Base-by-base conservation (phyloP, 1,139 yeast species). In the Meyerozyma smithsonii region DNA sequence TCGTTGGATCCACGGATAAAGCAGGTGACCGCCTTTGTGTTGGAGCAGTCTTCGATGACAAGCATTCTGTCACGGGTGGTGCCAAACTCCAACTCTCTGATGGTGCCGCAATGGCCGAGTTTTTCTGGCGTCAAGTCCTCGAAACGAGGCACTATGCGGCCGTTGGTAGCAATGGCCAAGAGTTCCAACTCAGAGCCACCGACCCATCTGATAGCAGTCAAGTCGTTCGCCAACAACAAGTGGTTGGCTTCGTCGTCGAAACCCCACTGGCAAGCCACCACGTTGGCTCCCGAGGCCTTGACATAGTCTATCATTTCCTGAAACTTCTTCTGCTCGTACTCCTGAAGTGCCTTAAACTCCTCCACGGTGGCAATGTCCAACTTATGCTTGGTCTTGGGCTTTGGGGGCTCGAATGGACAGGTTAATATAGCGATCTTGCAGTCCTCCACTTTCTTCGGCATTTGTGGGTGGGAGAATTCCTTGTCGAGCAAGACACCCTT, bases 251-350 rank as follows among this genome's bases (percentile, higher is more conserved):
- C 98, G 62, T 94, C 99, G 61, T 94, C 98, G 58, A 94, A 94
- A 11, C 99, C 99, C 98, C 98, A 92, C 69, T 92, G 99, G 68
- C 98, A 92, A 32, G 95, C 94, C 42, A 92, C 98, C 39, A 90
- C 79, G 60, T 90, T 92, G 26, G 99, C 98, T 26, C 98, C 98
- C 0, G 96, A 75, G 17, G 75, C 78, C 65, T 94, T 90, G 41
- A 92, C 95, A 46, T 74, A 69, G 46, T 83, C 77, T 46, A 92
- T 89, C 98, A 94, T 92, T 60, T 87, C 89, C 59, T 74, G 79
- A 59, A 92, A 94, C 62, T 88, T 90, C 48, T 82, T 81, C 51
- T 84, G 94, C 70, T 92, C 99, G 60, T 92, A 92, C 39, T 79
- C 79, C 67, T 94, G 98, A 57, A 92, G 75, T 45, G 79, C 84